Percentiles rank a stretch among this genome's conserved stretches.
These are phyloP conservation scores for Arthroderma uncinatum DNA, from an alignment of 2,329 filamentous ascomycete species.

Conservation along the genomic window DNA sequence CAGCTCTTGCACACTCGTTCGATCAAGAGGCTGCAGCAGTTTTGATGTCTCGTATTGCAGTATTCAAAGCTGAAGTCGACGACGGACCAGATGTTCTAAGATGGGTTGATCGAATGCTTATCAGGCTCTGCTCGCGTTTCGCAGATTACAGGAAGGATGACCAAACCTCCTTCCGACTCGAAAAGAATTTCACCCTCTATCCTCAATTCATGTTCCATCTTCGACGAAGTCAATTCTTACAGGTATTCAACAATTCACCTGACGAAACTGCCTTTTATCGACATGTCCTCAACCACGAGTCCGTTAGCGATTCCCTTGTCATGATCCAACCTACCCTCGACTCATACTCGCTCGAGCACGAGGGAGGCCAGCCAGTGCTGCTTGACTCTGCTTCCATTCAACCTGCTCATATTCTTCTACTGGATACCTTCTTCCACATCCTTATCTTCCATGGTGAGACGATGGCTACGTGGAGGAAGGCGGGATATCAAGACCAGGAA, in stretches of 20 bases:
- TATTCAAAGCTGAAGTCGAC: slow-evolving; percentile 97
- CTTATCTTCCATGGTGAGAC: slow-evolving; percentile 98
- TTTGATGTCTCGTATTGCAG: slow-evolving; percentile 96
- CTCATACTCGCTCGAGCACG: slow-evolving; percentile 93
- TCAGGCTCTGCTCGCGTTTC: slow-evolving; percentile 88
- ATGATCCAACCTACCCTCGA: slow-evolving; percentile 99
- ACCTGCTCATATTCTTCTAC: slow-evolving; percentile 78
- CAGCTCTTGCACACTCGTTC: slow-evolving; percentile 90
- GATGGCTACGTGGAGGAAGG: slow-evolving; percentile 94
- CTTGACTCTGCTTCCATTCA: slow-evolving; percentile 95
- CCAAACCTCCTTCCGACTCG: slow-evolving; percentile 86
- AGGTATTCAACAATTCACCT: slow-evolving; percentile 98
- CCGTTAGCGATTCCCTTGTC: slow-evolving; percentile 88
- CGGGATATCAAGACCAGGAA: slow-evolving; percentile 94
- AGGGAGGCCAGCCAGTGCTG: slow-evolving; percentile 83
- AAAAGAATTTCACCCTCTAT: slow-evolving; percentile 98
- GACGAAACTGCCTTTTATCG: slow-evolving; percentile 99
- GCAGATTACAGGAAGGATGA: slow-evolving; percentile 98
- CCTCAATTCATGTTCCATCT: slow-evolving; percentile 99
- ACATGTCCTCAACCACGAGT: slow-evolving; percentile 93
- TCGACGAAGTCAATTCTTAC: slow-evolving; percentile 89
- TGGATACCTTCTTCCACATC: slow-evolving; percentile 99
- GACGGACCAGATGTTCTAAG: slow-evolving; percentile 95
- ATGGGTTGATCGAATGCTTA: slow-evolving; percentile 98
- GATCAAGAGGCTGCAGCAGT: slow-evolving; percentile 97